These are phyloP conservation scores for Atkinsonella texensis DNA, from an alignment of 2,329 filamentous ascomycete genomes.

Conservation along the genomic window DNA sequence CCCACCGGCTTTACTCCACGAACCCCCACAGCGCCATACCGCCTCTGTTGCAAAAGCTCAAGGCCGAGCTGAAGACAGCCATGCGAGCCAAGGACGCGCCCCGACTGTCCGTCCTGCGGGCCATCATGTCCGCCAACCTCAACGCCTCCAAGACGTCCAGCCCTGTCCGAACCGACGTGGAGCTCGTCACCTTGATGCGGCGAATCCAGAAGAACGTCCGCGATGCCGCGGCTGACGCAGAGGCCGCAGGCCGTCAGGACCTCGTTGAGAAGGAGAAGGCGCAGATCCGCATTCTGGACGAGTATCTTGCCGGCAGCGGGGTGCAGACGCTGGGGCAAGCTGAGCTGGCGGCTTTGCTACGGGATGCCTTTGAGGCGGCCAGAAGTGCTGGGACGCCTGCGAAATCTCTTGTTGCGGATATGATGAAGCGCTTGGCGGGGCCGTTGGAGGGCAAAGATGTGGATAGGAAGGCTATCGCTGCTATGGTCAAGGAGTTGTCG, in stretches of 20 bases:
- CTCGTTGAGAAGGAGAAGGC: constrained; percentile 57
- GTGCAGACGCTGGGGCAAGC: constrained; percentile 46
- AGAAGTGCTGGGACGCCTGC: constrained; percentile 30
- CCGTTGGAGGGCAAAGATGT: constrained; percentile 51
- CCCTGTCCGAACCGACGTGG: constrained; percentile 59
- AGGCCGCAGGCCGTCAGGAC: constrained; percentile 50
- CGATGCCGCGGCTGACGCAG: constrained; percentile 52
- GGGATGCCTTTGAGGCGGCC: constrained; percentile 37
- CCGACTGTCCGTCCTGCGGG: constrained; percentile 56
- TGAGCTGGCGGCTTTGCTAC: constrained; percentile 44
- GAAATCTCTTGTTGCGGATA: constrained; percentile 43
- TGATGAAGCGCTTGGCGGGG: constrained; percentile 49
- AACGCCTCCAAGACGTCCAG: constrained; percentile 62
- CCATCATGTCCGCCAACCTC: constrained; percentile 55
- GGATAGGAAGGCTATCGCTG: constrained; percentile 48
- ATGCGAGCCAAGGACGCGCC: constrained; percentile 54
- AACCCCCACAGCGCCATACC: constrained; percentile 26
- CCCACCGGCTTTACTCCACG: constrained; percentile 21
- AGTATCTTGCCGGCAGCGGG: constrained; percentile 48
- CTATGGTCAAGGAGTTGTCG: constrained; percentile 43
- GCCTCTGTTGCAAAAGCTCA: constrained; percentile 39
- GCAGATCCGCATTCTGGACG: constrained; percentile 52
- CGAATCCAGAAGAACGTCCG: constrained; percentile 46
- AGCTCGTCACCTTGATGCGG: constrained; percentile 55
- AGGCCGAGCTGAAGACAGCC: constrained; percentile 50